Evolutionary conservation across 208 protist species (phyloP), one percentile per base, ranked within the genome.

Genomic region (Acanthamoeba sp.): DNA sequence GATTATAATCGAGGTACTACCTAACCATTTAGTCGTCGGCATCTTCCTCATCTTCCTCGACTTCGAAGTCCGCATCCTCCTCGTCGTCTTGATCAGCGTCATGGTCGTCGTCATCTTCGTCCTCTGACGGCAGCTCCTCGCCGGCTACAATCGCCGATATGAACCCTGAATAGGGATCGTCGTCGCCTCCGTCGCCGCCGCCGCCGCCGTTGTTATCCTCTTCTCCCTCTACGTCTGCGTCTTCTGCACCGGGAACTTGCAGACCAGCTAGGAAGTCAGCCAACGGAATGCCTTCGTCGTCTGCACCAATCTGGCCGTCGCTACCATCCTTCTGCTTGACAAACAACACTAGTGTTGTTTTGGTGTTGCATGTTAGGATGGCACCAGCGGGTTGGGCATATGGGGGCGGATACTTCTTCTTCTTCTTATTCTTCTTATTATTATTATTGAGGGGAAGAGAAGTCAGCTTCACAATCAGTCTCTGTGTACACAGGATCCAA

Each of bases 91-190:
- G 55, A n/a, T 90, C 84, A 24, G 55, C 57, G 24, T 90, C 84
- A n/a, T 90, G 84, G 36, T 90, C 84, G 7, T 38, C 84, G 29
- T 90, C 84, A 27, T 90, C 84, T 34, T 90, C 84, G n/a, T 90
- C 84, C n/a, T 90, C 84, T 7, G 84, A 90, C 7, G 84, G 84
- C 9, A 90, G 84, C 48, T 90, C 84, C 84, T 90, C 84, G 7
- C 84, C 84, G 6, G 84, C 48, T 1, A 90, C 84, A 40, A 90
- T 90, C 48, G 84, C 84, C 1, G 84, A 90, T 2, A 90, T 69
- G 36, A 90, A 90, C 20, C 55, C 84, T 20, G 84, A 90, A 29
- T 71, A 90, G 84, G 50, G 40, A 24, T 90, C 84, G 45, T 62
- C 52, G n/a, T 66, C 48, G 5, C 7, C 84, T 29, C 57, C 84